Conservation (phyloP, 495 filamentous ascomycete species). For the Polyplosphaeria fusca region DNA sequence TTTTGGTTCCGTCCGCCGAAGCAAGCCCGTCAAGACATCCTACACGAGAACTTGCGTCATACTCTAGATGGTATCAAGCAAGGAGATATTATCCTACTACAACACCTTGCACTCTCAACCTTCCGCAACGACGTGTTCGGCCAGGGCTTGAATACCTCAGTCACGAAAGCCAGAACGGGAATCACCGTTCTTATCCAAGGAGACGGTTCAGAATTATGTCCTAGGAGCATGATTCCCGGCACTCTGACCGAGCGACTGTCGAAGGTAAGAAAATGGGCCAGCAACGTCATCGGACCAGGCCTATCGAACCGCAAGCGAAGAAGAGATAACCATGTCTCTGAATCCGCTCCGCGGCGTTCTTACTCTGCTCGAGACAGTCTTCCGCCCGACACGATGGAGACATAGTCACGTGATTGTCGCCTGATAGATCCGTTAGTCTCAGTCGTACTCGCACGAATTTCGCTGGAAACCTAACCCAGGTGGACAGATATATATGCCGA, state of each 20-base stretch:
- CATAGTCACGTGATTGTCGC: too few relatives aligned
- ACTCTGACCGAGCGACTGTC: conserved; percentile 53
- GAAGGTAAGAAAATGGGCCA: conserved; percentile 70
- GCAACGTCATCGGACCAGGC: too few relatives aligned
- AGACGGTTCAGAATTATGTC: conserved; percentile 48
- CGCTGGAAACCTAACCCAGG: too few relatives aligned
- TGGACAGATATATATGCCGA: too few relatives aligned
- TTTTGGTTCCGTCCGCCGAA: conserved; percentile 60
- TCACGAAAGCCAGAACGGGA: conserved; percentile 66
- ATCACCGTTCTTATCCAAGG: conserved; percentile 63
- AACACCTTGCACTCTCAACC: conserved; percentile 69
- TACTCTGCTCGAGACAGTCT: conserved; percentile 1
- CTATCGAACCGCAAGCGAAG: too few relatives aligned
- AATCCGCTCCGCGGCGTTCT: too few relatives aligned
- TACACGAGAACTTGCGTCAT: conserved; percentile 41
- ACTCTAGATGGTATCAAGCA: conserved; percentile 54
- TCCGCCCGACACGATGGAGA: conserved; percentile 25
- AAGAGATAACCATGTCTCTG: background rate
- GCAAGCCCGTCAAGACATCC: background rate
- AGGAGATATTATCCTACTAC: conserved; percentile 71
- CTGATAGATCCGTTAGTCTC: too few relatives aligned
- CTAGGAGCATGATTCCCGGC: background rate
- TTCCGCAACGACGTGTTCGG: conserved; percentile 76
- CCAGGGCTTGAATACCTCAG: conserved; percentile 47
- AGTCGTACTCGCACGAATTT: too few relatives aligned